Evolutionary conservation across 345 rosid species (phyloP).

Genomic region (Salix viminalis): DNA sequence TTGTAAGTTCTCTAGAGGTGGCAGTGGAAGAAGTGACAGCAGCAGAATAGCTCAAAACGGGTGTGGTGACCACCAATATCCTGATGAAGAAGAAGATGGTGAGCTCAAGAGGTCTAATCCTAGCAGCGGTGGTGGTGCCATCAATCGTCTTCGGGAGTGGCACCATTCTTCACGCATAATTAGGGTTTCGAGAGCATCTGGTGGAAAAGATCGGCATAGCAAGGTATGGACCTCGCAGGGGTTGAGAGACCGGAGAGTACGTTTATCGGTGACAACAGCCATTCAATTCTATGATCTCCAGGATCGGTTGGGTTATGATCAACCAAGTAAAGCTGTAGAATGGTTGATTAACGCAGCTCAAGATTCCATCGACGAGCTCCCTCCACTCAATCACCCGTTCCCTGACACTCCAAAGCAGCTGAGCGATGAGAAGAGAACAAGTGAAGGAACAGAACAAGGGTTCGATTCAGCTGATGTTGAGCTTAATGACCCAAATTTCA

Average conservation of each 20-base stretch:
- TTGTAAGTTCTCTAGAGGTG: slow-evolving; percentile 52
- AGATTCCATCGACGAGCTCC: slow-evolving; percentile 80
- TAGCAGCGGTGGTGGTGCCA: slow-evolving; percentile 19
- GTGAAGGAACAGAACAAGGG: slow-evolving; percentile 40
- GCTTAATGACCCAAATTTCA: slow-evolving; percentile 36
- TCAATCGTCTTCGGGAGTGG: slow-evolving; percentile 56
- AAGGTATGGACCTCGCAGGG: slow-evolving; percentile 95
- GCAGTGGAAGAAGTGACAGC: slow-evolving; percentile 40
- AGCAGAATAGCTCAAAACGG: slow-evolving; percentile 34
- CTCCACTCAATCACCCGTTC: slow-evolving; percentile 61
- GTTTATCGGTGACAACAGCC: slow-evolving; percentile 86
- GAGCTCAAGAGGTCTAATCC: slow-evolving; percentile 39
- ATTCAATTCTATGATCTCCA: slow-evolving; percentile 91
- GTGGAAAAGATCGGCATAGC: slow-evolving; percentile 98
- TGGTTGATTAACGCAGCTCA: slow-evolving; percentile 92
- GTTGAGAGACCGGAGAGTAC: slow-evolving; percentile 77
- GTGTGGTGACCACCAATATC: slow-evolving; percentile 28
- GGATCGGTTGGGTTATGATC: slow-evolving; percentile 90
- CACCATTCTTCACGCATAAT: slow-evolving; percentile 74
- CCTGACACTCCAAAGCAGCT: slow-evolving; percentile 58
- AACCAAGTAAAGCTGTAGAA: slow-evolving; percentile 95
- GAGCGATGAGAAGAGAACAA: slow-evolving; percentile 53
- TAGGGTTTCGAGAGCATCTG: slow-evolving; percentile 95
- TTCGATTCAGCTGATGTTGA: slow-evolving; percentile 58
- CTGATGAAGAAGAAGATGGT: slow-evolving; percentile 53